Evolutionary conservation across 2,329 filamentous ascomycete genomes (phyloP).

Genomic region (Pseudonectria foliicola): DNA sequence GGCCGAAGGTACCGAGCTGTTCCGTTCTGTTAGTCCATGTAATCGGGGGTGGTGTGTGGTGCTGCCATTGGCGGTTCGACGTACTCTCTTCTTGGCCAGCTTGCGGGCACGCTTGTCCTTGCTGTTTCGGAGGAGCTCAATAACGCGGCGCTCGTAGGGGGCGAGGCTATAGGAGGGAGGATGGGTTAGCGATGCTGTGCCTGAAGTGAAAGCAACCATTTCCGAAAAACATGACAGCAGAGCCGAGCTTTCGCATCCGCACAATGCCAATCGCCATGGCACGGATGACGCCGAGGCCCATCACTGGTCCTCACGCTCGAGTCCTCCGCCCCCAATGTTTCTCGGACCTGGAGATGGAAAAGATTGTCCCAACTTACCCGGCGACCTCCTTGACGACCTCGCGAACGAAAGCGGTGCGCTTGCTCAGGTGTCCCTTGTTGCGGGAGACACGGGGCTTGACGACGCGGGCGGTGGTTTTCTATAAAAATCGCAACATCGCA

Average conservation of each 20-base stretch:
- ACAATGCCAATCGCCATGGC: too few species aligned
- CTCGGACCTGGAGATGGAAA: constrained; percentile 1
- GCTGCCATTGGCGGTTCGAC: constrained; percentile 28
- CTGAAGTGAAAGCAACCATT: background rate
- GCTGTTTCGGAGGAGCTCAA: constrained; percentile 97
- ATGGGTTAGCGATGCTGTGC: constrained; percentile 21
- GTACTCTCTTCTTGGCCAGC: constrained; percentile 97
- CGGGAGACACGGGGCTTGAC: constrained; percentile 71
- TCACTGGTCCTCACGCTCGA: constrained; percentile 1
- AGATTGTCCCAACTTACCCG: constrained; percentile 55
- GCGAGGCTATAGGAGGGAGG: constrained; percentile 52
- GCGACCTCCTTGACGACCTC: constrained; percentile 98
- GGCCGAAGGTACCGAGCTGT: constrained; percentile 94
- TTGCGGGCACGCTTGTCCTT: constrained; percentile 99
- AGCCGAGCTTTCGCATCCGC: too few species aligned
- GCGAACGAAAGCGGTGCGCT: constrained; percentile 93
- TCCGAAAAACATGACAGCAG: too few species aligned
- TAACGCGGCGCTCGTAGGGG: constrained; percentile 96
- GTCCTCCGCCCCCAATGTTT: too few species aligned
- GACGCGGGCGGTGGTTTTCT: constrained; percentile 79
- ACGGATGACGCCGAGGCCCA: background rate
- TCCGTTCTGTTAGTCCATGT: constrained; percentile 17
- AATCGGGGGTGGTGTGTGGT: constrained; percentile 1
- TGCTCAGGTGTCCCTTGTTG: constrained; percentile 93
- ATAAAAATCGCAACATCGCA: constrained; percentile 31